These are phyloP conservation scores for Penicillium sp. DNA, from an alignment of 2,329 filamentous ascomycete genomes.

Conservation along the genomic window DNA sequence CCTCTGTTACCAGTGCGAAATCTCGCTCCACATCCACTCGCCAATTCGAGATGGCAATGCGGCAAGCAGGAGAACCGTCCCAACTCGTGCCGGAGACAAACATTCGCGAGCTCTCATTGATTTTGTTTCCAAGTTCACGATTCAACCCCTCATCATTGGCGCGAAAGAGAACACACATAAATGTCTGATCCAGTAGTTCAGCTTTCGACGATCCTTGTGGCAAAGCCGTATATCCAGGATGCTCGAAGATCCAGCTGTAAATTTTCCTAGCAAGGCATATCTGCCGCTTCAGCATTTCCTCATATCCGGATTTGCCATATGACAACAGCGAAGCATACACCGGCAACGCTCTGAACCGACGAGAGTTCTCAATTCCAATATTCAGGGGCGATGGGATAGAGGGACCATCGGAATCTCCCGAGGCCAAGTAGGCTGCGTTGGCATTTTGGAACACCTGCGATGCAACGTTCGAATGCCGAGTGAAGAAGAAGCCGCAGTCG, in stretches of 20 bases:
- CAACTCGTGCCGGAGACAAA: constrained; percentile 81
- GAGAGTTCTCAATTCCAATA: constrained; percentile 84
- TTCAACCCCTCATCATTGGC: constrained; percentile 66
- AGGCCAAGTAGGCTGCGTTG: constrained; percentile 73
- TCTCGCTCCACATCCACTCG: constrained; percentile 67
- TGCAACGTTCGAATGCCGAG: constrained; percentile 57
- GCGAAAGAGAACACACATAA: constrained; percentile 72
- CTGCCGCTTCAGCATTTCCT: constrained; percentile 67
- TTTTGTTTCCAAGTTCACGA: constrained; percentile 60
- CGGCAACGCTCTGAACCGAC: constrained; percentile 84
- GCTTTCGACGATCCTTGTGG: constrained; percentile 45
- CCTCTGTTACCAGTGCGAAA: constrained; percentile 58
- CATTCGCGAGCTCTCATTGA: constrained; percentile 70
- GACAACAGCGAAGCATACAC: constrained; percentile 76
- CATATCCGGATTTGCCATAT: constrained; percentile 67
- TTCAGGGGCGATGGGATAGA: constrained; percentile 76
- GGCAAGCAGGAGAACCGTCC: constrained; percentile 67
- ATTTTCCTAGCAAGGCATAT: constrained; percentile 66
- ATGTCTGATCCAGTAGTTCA: constrained; percentile 52
- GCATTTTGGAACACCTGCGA: constrained; percentile 72
- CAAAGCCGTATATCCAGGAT: constrained; percentile 63
- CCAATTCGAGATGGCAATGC: constrained; percentile 88
- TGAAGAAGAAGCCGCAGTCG: constrained; percentile 87
- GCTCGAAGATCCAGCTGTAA: constrained; percentile 59
- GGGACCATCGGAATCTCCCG: constrained; percentile 32